These are phyloP conservation scores for Henningerozyma blattae DNA, from an alignment of 805 yeast species.

Conservation along the genomic window DNA sequence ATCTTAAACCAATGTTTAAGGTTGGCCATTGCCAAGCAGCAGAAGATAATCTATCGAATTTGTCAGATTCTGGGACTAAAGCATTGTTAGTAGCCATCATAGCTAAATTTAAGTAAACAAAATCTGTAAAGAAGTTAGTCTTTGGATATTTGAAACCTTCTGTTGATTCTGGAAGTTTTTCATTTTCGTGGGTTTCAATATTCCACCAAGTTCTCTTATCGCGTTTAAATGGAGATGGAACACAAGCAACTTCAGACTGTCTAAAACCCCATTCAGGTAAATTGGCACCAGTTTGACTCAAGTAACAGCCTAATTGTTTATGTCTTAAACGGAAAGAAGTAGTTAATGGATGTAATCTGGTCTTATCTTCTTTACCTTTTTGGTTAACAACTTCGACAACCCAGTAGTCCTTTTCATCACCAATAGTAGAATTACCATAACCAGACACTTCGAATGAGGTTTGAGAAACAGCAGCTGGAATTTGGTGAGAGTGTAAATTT, in stretches of 20 bases:
- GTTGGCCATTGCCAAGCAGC: conserved; percentile 88
- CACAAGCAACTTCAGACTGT: conserved; percentile 70
- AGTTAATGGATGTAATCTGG: conserved; percentile 60
- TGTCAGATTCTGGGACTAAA: conserved; percentile 64
- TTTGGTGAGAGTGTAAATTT: conserved; percentile 72
- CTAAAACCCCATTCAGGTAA: conserved; percentile 79
- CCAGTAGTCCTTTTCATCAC: conserved; percentile 88
- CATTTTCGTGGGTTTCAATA: conserved; percentile 58
- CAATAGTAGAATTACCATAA: conserved; percentile 59
- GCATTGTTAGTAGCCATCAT: conserved; percentile 95
- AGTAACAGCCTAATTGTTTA: conserved; percentile 55
- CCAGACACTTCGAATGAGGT: conserved; percentile 75
- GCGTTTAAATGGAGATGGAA: conserved; percentile 47
- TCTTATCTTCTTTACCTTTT: conserved; percentile 35
- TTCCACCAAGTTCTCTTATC: conserved; percentile 90
- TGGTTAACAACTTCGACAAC: conserved; percentile 69
- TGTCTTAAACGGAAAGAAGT: conserved; percentile 60
- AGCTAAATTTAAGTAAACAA: conserved; percentile 63
- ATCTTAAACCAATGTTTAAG: conserved; percentile 59
- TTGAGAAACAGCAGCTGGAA: conserved; percentile 62
- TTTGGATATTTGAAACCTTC: conserved; percentile 40
- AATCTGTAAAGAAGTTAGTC: conserved; percentile 67
- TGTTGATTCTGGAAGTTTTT: conserved; percentile 43
- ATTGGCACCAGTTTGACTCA: conserved; percentile 58
- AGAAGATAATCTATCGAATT: conserved; percentile 60